A percentile compares a stretch with the other conserved stretches of the same genome.
Conservation (phyloP, 108 stramenopile species). For the Pseudonitzschia delicatissima region DNA sequence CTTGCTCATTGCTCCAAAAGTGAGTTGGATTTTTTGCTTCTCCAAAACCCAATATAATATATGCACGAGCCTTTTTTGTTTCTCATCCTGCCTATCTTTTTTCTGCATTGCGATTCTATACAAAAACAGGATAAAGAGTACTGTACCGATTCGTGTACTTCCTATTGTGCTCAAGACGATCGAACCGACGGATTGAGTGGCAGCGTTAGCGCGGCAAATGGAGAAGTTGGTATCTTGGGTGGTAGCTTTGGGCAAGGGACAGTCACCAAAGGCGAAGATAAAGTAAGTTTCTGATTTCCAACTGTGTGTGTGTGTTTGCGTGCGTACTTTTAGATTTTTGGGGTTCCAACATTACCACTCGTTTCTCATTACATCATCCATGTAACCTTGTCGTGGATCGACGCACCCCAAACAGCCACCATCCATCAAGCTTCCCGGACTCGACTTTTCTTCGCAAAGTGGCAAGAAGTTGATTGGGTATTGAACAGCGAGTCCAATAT, state of each 20-base stretch:
- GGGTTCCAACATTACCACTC: neutral
- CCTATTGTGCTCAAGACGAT: conserved; percentile 75
- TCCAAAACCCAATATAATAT: neutral
- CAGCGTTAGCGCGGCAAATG: conserved; percentile 50
- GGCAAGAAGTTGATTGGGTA: conserved; percentile 75
- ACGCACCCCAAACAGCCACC: conserved; percentile 39
- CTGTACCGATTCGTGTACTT: conserved; percentile 54
- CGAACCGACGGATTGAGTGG: conserved; percentile 79
- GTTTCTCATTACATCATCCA: neutral
- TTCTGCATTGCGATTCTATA: neutral
- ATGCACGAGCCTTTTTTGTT: neutral
- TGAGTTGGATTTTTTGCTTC: neutral
- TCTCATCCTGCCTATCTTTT: neutral
- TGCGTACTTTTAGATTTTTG: neutral
- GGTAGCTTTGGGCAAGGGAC: conserved; percentile 46
- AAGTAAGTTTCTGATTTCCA: conserved; percentile 21
- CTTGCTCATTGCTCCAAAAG: conserved; percentile 48
- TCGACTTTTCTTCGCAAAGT: conserved; percentile 59
- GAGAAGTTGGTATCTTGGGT: conserved; percentile 77
- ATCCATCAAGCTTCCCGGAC: conserved; percentile 58
- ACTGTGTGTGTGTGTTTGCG: neutral
- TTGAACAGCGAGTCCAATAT: too few relatives aligned
- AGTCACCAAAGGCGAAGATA: conserved; percentile 82
- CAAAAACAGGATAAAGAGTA: conserved; percentile 48
- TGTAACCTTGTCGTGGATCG: neutral